Evolutionary conservation across 495 filamentous ascomycete species (phyloP), one percentile per base, ranked within the genome.

Genomic region (Daldinia vernicosa): DNA sequence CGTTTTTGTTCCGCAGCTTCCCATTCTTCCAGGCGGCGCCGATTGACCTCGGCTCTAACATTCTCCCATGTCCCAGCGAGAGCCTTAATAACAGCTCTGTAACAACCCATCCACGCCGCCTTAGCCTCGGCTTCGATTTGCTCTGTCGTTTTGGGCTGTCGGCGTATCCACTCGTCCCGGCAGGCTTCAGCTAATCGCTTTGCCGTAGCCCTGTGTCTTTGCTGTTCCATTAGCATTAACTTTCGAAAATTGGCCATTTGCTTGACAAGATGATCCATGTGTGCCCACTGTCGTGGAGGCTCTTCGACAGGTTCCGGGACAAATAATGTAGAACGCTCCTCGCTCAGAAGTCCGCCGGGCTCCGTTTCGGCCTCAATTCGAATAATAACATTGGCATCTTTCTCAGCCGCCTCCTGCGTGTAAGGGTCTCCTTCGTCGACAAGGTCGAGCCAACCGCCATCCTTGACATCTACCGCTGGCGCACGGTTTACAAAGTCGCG

Each of bases 1-100:
- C 90, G 84, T 22, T 87, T 88, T 75, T 95, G 91, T 75, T 95
- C 90, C 76, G 95, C 90, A 55, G 91, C 92, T 75, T 97, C 91
- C 93, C 92, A 97, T 43, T 89, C 88, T 51, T 88, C 85, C 33
- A 94, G 70, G 4, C 93, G 89, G 37, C 83, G 82, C 55, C 88
- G 86, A 72, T 96, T 92, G 43, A 97, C 88, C 66, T 96, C 90
- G 1, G 83, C 84, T 64, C 81, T 89, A 47, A 94, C 87, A 70
- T 93, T 86, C n/a, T 92, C 90, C 86, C 94, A 98, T 57, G 89
- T 92, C 47, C 87, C 87, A 43, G 86, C 83, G 19, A 97, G 76
- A 63, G 91, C 91, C 76, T 86, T 91, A 56, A 87, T 83, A 17
- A 96, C 80, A 68, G 88, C 88, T 66, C 86, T 91, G 78, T 94